These are phyloP conservation scores for Globisporangium mamillatum DNA, from an alignment of 352 stramenopile genomes.

Conservation along the genomic window DNA sequence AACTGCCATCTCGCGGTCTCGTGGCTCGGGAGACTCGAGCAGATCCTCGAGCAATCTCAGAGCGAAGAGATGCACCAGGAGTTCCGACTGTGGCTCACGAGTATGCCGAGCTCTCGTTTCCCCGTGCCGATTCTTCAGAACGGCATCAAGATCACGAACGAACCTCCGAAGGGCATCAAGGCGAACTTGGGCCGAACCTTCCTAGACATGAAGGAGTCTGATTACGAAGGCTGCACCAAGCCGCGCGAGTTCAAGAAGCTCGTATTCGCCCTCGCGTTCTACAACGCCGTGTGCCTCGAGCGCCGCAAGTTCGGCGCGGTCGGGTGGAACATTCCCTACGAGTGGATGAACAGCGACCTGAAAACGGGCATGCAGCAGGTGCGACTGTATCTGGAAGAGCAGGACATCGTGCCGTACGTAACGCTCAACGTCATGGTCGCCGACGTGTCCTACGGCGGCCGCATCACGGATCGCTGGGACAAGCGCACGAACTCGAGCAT, in stretches of 20 bases:
- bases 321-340: conserved; percentile 95
- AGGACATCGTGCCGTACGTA: conserved; percentile 90
- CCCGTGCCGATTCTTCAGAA: conserved; percentile 94
- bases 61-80: conserved; percentile 79
- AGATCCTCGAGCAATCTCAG: conserved; percentile 79
- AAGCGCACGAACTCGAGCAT: conserved; percentile 94
- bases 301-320: conserved; percentile 93
- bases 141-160: conserved; percentile 96
- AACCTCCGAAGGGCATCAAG: conserved; percentile 90
- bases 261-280: conserved; percentile 92
- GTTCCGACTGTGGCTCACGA: conserved; percentile 94
- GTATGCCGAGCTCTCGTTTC: conserved; percentile 89
- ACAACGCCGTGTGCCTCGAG: conserved; percentile 94
- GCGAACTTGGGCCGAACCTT: conserved; percentile 93
- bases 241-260: conserved; percentile 88
- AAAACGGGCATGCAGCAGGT: conserved; percentile 94
- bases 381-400: conserved; percentile 92
- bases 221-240: conserved; percentile 90
- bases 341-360: conserved; percentile 96
- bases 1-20: conserved; percentile 94
- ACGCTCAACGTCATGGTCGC: conserved; percentile 94
- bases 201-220: conserved; percentile 88
- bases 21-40: conserved; percentile 87
- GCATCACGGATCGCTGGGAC: conserved; percentile 94
- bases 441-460: conserved; percentile 94